These are phyloP conservation scores for Amauroascus verrucosus DNA, from an alignment of 2,329 filamentous ascomycete species.

Conservation along the genomic window DNA sequence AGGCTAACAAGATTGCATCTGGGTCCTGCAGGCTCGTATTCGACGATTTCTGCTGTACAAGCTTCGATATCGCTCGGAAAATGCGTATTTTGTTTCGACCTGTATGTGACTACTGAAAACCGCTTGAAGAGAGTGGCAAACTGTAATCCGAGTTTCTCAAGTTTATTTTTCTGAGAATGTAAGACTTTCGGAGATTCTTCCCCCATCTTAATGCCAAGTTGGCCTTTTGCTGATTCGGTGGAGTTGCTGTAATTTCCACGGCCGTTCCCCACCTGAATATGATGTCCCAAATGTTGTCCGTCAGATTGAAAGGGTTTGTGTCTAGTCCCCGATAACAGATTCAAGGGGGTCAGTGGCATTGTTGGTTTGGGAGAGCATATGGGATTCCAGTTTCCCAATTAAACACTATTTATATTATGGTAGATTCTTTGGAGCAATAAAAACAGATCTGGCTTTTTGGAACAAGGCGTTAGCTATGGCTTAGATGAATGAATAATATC, in stretches of 20 bases:
- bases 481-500: no score
- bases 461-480: no score
- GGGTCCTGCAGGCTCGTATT: not conserved
- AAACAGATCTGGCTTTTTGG: no score
- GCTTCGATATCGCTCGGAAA: not conserved
- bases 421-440: no score
- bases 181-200: not conserved
- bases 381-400: no score
- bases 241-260: not conserved
- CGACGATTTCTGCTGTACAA: not conserved
- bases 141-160: no score
- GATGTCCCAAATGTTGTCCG: not conserved
- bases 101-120: not conserved
- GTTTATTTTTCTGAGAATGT: not conserved
- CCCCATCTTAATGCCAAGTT: not conserved
- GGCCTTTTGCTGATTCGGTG: not conserved
- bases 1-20: not conserved
- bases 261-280: not conserved
- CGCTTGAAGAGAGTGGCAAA: not conserved
- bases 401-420: no score
- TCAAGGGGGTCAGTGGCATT: no score
- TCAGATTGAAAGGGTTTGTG: no score
- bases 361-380: no score
- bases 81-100: not conserved
- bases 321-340: no score